Evolutionary conservation across 2,329 filamentous ascomycete genomes (phyloP).

Genomic region (Claviceps sorghi): DNA sequence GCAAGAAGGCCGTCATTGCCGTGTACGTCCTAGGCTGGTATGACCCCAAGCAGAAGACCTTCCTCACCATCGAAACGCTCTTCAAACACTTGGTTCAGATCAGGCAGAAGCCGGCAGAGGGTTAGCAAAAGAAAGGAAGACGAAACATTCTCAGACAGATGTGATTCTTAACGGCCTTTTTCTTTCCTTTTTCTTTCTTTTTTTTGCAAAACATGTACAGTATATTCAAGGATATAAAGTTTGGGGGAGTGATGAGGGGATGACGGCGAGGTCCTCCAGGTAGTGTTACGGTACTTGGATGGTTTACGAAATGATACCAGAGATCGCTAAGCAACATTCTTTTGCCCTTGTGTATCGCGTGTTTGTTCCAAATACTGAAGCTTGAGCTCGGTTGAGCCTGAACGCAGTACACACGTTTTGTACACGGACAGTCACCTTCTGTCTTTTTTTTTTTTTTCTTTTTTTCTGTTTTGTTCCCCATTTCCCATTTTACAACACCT

Average conservation of each 20-base stretch:
- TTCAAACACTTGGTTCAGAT: conserved; percentile 28
- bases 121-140: conserved; percentile 7
- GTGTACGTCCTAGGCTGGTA: conserved; percentile 40
- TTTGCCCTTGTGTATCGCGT: neutral
- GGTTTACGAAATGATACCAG: conserved; percentile 15
- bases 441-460: neutral
- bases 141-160: neutral
- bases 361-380: neutral
- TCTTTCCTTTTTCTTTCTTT: neutral
- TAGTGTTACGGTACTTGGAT: conserved; percentile 7
- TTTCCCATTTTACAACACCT: neutral
- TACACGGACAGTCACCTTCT: too few relatives aligned
- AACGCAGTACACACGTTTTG: too few relatives aligned
- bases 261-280: neutral
- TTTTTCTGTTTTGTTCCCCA: too few relatives aligned
- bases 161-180: neutral
- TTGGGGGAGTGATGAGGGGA: neutral
- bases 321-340: conserved; percentile 3
- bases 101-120: conserved; percentile 22
- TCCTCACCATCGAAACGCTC: conserved; percentile 25
- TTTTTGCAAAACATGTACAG: neutral
- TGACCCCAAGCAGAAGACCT: conserved; percentile 38
- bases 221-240: neutral
- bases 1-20: conserved; percentile 29
- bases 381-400: too few relatives aligned